Conservation (phyloP, 345 rosid genomes). For the Aethionema arabicum region DNA sequence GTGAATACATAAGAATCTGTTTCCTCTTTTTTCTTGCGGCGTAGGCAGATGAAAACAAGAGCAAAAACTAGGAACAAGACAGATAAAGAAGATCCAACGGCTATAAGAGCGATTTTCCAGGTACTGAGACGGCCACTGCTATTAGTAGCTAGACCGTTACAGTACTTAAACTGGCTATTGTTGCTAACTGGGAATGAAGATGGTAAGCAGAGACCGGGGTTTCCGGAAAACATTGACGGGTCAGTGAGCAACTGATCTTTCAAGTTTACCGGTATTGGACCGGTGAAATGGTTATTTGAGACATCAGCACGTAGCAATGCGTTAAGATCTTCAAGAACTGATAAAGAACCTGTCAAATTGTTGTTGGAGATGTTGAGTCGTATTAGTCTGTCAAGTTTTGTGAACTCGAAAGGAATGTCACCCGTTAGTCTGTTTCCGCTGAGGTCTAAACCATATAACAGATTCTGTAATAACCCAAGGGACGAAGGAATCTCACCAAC, state of each 20-base stretch:
- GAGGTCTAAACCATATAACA: conserved; percentile 60
- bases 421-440: conserved; percentile 61
- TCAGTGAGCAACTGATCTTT: conserved; percentile 38
- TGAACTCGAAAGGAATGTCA: conserved; percentile 51
- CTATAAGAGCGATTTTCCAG: conserved; percentile 42
- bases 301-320: conserved; percentile 50
- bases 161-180: conserved; percentile 39
- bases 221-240: conserved; percentile 52
- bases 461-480: conserved; percentile 46
- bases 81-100: conserved; percentile 40
- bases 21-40: conserved; percentile 29
- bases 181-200: conserved; percentile 45
- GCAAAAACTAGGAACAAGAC: conserved; percentile 30
- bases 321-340: conserved; percentile 39
- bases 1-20: conserved; percentile 41
- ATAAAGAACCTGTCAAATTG: conserved; percentile 59
- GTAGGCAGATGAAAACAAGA: conserved; percentile 35
- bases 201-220: conserved; percentile 58
- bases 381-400: conserved; percentile 44
- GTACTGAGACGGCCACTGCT: conserved; percentile 37
- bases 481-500: conserved; percentile 68
- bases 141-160: conserved; percentile 34
- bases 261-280: conserved; percentile 59
- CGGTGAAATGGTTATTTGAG: conserved; percentile 62
- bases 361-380: conserved; percentile 63